Percentiles rank a stretch among this genome's conserved stretches.
Evolutionary conservation across 192 early-diverging fungal genomes (phyloP).

Genomic region (Coemansia aciculifera): DNA sequence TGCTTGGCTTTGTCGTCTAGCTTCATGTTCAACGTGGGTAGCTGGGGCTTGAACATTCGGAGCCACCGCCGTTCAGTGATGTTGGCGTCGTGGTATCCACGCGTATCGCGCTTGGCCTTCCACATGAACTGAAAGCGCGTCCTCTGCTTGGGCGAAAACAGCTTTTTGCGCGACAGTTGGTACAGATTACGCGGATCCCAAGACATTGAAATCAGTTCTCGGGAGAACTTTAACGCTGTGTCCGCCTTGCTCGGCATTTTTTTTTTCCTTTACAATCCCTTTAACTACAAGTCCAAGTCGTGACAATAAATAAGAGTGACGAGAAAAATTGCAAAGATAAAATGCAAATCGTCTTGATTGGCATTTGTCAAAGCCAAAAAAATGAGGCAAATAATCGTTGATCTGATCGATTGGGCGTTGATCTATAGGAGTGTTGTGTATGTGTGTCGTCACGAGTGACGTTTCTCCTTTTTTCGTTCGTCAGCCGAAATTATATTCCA

Average conservation of each 20-base stretch:
- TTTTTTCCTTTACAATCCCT: conserved; percentile 9
- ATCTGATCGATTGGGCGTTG: background rate
- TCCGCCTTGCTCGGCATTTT: conserved; percentile 50
- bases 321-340: background rate
- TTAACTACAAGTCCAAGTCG: too few relatives aligned
- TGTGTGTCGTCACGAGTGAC: background rate
- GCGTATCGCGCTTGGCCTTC: conserved; percentile 87
- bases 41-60: conserved; percentile 67
- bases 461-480: background rate
- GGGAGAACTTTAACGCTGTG: conserved; percentile 46
- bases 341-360: background rate
- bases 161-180: conserved; percentile 65
- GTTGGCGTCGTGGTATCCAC: conserved; percentile 91
- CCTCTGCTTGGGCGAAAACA: conserved; percentile 53
- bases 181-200: conserved; percentile 94
- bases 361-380: background rate
- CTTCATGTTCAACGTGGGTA: conserved; percentile 68
- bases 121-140: conserved; percentile 93
- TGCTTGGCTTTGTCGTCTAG: conserved; percentile 44
- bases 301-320: background rate
- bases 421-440: background rate
- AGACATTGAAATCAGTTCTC: conserved; percentile 85
- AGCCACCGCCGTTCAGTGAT: conserved; percentile 85
- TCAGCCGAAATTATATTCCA: background rate
- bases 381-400: background rate